phyloP scores from a whole-genome alignment of 768 basidiomycete species.

The Daedaleopsis nitida region DNA sequence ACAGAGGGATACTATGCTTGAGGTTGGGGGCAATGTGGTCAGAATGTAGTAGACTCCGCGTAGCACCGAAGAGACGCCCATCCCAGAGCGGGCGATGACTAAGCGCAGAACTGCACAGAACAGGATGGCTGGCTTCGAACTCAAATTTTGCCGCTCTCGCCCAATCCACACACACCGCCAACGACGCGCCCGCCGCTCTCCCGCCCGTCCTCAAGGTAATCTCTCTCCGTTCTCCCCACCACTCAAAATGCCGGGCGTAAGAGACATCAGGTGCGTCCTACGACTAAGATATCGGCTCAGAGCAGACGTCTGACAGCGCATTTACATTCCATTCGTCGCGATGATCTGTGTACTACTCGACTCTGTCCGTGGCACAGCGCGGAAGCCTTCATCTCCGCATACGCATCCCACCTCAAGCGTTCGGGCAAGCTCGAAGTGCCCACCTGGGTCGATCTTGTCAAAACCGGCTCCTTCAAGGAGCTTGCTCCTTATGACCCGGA shows the following conservation, averaged over 20 bases:
- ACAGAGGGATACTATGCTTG: no score
- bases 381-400: conserved; percentile 91
- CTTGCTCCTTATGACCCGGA: conserved; percentile 98
- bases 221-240: conserved; percentile 17
- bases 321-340: neutral
- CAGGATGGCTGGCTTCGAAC: conserved; percentile 37
- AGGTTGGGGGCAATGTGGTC: no score
- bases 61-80: neutral
- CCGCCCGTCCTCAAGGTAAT: conserved; percentile 50
- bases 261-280: conserved; percentile 69
- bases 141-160: conserved; percentile 28
- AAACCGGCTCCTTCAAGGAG: conserved; percentile 97
- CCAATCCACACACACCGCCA: conserved; percentile 46
- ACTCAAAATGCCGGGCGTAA: conserved; percentile 75
- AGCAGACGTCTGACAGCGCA: conserved; percentile 25
- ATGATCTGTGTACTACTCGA: neutral
- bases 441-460: conserved; percentile 97
- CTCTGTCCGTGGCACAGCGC: conserved; percentile 53
- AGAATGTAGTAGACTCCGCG: no score
- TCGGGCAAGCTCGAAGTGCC: conserved; percentile 99
- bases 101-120: conserved; percentile 45
- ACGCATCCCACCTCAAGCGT: conserved; percentile 95
- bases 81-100: conserved; percentile 34
- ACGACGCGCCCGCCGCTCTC: conserved; percentile 50
- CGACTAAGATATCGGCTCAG: neutral